phyloP scores from a whole-genome alignment of 305 asterid species.

The Andrographis paniculata region DNA sequence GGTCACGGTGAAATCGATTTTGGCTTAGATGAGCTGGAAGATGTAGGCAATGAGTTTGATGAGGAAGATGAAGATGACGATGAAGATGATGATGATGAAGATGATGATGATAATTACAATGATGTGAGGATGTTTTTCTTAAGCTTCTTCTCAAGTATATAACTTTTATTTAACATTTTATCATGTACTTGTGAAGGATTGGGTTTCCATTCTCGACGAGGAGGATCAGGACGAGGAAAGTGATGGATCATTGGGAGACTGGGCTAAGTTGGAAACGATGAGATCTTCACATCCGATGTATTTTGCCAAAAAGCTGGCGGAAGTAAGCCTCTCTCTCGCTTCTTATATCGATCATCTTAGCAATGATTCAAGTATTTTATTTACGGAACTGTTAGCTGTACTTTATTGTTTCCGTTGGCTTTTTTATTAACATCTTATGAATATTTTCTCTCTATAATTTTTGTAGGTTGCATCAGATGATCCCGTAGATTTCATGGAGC shows the following conservation, averaged over 20 bases:
- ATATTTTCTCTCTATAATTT: conserved; percentile 9
- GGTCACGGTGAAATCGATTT: conserved; percentile 64
- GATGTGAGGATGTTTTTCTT: conserved; percentile 24
- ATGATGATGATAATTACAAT: conserved; percentile 32
- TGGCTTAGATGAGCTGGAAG: conserved; percentile 59
- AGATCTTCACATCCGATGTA: conserved; percentile 91
- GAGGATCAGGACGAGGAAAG: conserved; percentile 67
- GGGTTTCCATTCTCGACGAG: conserved; percentile 80
- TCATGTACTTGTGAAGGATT: conserved; percentile 50
- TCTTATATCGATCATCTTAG: neutral
- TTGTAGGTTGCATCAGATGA: conserved; percentile 74
- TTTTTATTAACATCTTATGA: conserved; percentile 4
- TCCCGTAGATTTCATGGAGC: conserved; percentile 91
- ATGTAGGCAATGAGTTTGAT: conserved; percentile 57
- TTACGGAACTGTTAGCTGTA: neutral
- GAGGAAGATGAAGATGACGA: conserved; percentile 51
- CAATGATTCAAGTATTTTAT: too few relatives aligned
- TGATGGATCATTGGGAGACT: conserved; percentile 80
- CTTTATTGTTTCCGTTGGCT: neutral
- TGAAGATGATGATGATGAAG: conserved; percentile 44
- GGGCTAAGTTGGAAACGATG: conserved; percentile 97
- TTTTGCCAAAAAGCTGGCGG: conserved; percentile 77
- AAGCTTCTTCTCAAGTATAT: conserved; percentile 13
- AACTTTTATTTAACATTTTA: conserved; percentile 14
- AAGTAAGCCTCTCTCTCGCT: conserved; percentile 35